These are phyloP conservation scores for Trichoderma reesei DNA, from an alignment of 495 filamentous ascomycete species.

Conservation along the genomic window DNA sequence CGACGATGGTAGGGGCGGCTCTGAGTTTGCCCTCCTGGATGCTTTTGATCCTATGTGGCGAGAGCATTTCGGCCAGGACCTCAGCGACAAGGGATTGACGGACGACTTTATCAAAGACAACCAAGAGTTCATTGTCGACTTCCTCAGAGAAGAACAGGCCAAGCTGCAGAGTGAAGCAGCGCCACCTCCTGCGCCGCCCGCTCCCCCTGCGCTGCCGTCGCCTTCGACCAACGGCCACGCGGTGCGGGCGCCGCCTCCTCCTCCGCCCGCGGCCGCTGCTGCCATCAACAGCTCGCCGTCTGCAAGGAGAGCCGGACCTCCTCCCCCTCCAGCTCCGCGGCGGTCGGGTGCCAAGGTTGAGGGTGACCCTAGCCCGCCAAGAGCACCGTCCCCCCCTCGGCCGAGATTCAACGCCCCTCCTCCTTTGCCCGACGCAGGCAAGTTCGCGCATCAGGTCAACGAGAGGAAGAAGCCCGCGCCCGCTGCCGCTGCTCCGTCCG, in stretches of 20 bases:
- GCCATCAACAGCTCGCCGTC: constrained; percentile 32
- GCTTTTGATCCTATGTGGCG: constrained; percentile 75
- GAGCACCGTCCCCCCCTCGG: constrained; percentile 41
- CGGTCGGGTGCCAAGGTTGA: constrained; percentile 43
- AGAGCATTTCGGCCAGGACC: constrained; percentile 67
- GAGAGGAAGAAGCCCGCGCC: constrained; percentile 26
- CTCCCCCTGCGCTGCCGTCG: constrained; percentile 26
- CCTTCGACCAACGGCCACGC: constrained; percentile 20
- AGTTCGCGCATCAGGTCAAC: constrained; percentile 43
- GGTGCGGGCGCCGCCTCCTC: constrained; percentile 47
- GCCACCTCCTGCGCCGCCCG: constrained; percentile 46
- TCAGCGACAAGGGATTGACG: constrained; percentile 78
- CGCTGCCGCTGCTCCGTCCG: constrained; percentile 45
- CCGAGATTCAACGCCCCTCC: constrained; percentile 73
- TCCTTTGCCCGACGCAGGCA: constrained; percentile 77
- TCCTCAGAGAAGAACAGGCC: constrained; percentile 72
- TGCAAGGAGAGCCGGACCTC: constrained; percentile 47
- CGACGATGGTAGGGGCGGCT: constrained; percentile 26
- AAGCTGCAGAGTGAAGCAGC: constrained; percentile 33
- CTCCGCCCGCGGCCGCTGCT: constrained; percentile 41
- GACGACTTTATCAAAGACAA: constrained; percentile 88
- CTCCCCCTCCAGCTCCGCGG: constrained; percentile 70
- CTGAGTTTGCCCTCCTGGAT: constrained; percentile 61
- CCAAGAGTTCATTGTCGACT: constrained; percentile 88
- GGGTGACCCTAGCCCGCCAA: constrained; percentile 45